Evolutionary conservation across 106 monocot genomes (phyloP).

Genomic region (Alisma plantagoaquatica): DNA sequence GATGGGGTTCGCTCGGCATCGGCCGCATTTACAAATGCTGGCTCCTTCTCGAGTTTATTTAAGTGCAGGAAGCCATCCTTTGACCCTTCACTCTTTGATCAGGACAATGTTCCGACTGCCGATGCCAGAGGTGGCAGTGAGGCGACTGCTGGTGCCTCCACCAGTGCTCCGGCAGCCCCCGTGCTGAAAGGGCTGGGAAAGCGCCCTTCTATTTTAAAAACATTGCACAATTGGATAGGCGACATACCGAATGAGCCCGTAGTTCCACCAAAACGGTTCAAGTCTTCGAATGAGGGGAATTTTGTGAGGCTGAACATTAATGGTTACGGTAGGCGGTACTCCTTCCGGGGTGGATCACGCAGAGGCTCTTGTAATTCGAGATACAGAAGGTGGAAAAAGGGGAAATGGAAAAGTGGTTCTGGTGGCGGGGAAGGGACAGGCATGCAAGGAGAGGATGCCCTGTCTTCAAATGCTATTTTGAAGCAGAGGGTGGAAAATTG

Average conservation of each 20-base stretch:
- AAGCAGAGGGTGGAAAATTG: constrained; percentile 10
- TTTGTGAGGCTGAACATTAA: constrained; percentile 86
- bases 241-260: not conserved
- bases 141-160: not conserved
- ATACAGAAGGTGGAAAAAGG: constrained; percentile 13
- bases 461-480: constrained; percentile 11
- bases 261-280: constrained; percentile 21
- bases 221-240: constrained; percentile 20
- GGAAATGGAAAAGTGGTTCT: not conserved
- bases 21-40: too few species aligned
- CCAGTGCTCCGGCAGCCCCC: not conserved
- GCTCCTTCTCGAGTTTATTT: constrained; percentile 62
- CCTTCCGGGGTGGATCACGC: constrained; percentile 27
- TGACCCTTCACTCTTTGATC: constrained; percentile 31
- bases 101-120: not conserved
- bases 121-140: not conserved
- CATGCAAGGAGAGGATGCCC: constrained; percentile 17
- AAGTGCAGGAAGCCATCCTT: constrained; percentile 41
- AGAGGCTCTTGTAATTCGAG: not conserved
- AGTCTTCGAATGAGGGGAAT: constrained; percentile 46
- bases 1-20: not conserved
- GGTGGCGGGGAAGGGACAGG: not conserved
- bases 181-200: not conserved
- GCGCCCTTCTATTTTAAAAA: constrained; percentile 1
- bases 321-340: constrained; percentile 41